Base-by-base conservation (phyloP, 176 grass and related monocot genomes). In the Secale cereale region DNA sequence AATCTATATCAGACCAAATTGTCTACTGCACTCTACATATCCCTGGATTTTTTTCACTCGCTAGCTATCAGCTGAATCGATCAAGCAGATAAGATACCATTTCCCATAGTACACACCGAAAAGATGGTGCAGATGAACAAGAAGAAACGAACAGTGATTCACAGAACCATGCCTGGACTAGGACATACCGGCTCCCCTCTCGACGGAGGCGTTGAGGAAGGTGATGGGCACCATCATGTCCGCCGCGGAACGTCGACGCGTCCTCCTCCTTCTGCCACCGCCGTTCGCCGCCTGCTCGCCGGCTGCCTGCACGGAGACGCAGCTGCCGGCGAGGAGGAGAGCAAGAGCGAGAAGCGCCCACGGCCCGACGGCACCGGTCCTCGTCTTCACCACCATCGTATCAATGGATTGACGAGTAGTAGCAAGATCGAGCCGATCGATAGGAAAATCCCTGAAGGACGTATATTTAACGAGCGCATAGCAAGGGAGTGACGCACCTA, bases 151-250 rank as follows among this genome's bases (percentile, higher is more conserved):
- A 31, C 4, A 7, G 0, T 14, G 2, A 19, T 35, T 57, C 50
- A 11, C 6, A 20, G 65, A 5, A 27, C 3, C 0, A 66, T 19
- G 22, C 14, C 4, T 20, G 69, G 7, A 56, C 52, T 20, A 6
- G 15, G 22, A 72, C 71, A n/a, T 90, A 96, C 94, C 91, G 36
- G 94, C 94, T 74, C 94, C 91, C 61, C 68, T 29, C 16, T 87
- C 65, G 66, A 86, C 76, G 71, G 89, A 91, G 59, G 91, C 89
- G 19, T 85, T 87, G 81, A 96, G 88, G 64, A 96, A 28, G 72
- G 89, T 96, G 81, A 93, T 85, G 39, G 86, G 83, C 59, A 96
- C 94, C 79, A 87, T 90, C 41, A 89, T 37, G 9, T 40, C 29
- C 35, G 80, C 62, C 2, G 72, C 15, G 16, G 72, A 75, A 33